Base-by-base conservation (phyloP, 495 filamentous ascomycete genomes). In the Penicillium mononematosum region DNA sequence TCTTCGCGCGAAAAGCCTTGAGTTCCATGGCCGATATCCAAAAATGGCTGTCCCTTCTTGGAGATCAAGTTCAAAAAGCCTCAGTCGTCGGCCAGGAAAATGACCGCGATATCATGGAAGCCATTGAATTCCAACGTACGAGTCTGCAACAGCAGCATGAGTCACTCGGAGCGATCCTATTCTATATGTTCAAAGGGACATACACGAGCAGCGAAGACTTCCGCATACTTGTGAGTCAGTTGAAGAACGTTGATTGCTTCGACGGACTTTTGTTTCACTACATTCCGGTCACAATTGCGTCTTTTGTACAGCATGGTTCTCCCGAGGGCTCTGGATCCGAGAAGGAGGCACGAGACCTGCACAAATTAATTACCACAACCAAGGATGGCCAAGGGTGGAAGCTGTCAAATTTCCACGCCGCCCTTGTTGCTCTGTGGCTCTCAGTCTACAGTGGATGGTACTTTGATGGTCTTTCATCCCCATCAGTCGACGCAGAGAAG, bases 361-460 rank as follows among this genome's bases (percentile, higher is more conserved):
- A 96, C 65, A 64, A 80, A n/a, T 71, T 79, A 19, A 78, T 96
- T 24, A 81, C 85, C 53, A 76, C 81, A 36, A 75, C 79, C 20
- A 78, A 79, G 42, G 89, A 93, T 36, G 77, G 79, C 48, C 78
- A 87, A 19, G 59, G 74, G 16, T 95, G 92, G 88, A 74, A 76
- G 6, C 66, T 96, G 44, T 78, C 83, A 29, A 83, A 82, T 58
- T 83, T 97, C 25, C 87, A 91, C 56, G 91, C 91, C 48, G 86
- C 90, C 3, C 76, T 89, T 9, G 79, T 79, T 25, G 81, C 84
- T 5, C 88, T 87, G 78, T 99, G 94, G 94, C 80, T 97, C 38
- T 85, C 88, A 44, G 90, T 96, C 55, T 96, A 96, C 69, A 96
- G 90, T 67, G 90, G 87, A 14, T 91, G 88, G 79, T 96, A 90